These are phyloP conservation scores for Populus hybrid DNA, from an alignment of 441 rosid genomes.

Conservation along the genomic window DNA sequence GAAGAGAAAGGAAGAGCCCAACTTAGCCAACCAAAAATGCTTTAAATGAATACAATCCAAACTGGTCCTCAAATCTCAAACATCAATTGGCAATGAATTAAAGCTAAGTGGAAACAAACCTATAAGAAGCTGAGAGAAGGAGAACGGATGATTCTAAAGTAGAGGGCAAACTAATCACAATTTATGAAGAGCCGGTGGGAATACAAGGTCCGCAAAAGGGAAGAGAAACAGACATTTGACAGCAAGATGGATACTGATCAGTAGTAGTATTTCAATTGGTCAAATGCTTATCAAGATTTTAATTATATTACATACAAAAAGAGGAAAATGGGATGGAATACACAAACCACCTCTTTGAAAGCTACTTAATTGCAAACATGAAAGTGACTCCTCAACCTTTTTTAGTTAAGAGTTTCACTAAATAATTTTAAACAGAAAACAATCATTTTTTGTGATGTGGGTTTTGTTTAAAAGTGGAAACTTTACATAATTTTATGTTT, in stretches of 20 bases:
- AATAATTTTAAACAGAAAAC: background rate
- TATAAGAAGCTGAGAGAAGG: background rate
- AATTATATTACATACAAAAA: conserved; percentile 14
- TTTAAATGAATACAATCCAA: conserved; percentile 1
- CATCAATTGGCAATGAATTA: background rate
- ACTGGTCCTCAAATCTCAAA: background rate
- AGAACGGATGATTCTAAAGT: conserved; percentile 6
- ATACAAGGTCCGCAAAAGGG: background rate
- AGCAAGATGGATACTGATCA: background rate
- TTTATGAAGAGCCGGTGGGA: background rate
- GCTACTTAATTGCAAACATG: conserved; percentile 54
- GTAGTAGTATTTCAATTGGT: background rate
- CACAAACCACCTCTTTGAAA: conserved; percentile 41
- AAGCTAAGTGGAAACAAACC: background rate
- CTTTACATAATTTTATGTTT: too few species aligned
- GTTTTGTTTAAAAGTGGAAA: background rate
- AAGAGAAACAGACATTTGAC: conserved; percentile 6
- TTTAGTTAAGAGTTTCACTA: background rate
- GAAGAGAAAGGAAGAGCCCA: too few species aligned
- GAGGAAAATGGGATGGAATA: conserved; percentile 1
- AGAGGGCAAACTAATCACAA: background rate
- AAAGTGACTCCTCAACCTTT: conserved; percentile 58
- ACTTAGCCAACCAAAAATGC: too few species aligned
- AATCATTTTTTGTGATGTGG: conserved; percentile 2
- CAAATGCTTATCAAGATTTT: background rate